Percentiles rank a stretch among this genome's conserved stretches.
phyloP scores from a whole-genome alignment of 495 filamentous ascomycete species.

The Aspergillus carlsbadensis region DNA sequence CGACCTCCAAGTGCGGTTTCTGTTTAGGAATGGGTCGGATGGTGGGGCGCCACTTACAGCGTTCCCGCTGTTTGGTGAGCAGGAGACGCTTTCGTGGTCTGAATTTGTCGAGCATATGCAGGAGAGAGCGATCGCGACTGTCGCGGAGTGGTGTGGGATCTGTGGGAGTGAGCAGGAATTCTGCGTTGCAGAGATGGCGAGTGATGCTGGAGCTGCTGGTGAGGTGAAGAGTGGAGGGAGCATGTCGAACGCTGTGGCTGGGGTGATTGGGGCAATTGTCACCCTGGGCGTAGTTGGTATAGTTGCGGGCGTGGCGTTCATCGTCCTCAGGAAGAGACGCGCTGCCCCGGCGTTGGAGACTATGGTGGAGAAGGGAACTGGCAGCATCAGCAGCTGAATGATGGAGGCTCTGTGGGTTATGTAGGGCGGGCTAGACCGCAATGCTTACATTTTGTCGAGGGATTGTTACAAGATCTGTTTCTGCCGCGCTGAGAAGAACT shows the following conservation, averaged over 20 bases:
- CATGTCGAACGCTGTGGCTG: conserved; percentile 46
- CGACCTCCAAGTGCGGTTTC: conserved; percentile 44
- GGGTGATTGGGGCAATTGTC: conserved; percentile 64
- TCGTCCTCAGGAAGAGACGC: conserved; percentile 31
- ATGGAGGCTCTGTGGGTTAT: neutral
- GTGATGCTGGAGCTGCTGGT: too few relatives aligned
- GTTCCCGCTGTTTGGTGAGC: conserved; percentile 44
- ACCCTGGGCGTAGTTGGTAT: conserved; percentile 50
- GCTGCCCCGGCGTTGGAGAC: too few relatives aligned
- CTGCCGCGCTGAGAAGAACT: too few relatives aligned
- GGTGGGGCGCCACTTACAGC: conserved; percentile 26
- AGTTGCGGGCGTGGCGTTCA: conserved; percentile 45
- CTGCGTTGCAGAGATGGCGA: neutral
- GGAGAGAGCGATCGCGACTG: conserved; percentile 36
- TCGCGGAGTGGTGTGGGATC: conserved; percentile 43
- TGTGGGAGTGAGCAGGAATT: conserved; percentile 44
- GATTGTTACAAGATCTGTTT: too few relatives aligned
- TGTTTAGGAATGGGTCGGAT: conserved; percentile 53
- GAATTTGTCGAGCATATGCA: conserved; percentile 40
- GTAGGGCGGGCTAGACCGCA: neutral
- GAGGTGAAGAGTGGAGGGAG: conserved; percentile 14
- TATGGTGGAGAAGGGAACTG: too few relatives aligned
- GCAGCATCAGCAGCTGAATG: neutral
- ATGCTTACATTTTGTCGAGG: too few relatives aligned
- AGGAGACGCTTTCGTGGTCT: conserved; percentile 34